Evolutionary conservation across 2,329 filamentous ascomycete species (phyloP), one percentile per base, ranked within the genome.

Genomic region (Ophiocordyceps camponoti-leonardi): DNA sequence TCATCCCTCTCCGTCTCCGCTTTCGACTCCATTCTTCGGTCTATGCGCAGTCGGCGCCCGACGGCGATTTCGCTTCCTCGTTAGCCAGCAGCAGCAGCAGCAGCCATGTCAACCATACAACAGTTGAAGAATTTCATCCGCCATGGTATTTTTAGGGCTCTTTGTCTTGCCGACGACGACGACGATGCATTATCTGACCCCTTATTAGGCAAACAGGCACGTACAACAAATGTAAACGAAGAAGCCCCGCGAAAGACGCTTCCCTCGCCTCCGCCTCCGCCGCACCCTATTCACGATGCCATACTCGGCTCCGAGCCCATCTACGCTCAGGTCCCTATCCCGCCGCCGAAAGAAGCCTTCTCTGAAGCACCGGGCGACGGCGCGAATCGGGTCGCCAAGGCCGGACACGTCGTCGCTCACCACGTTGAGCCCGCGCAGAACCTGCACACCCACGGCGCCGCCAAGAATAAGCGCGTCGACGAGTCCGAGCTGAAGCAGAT

Each of bases 41-140:
- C 35, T 39, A 41, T 26, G 39, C 22, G 18, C 39, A 22, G 39
- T 41, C 39, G 49, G 52, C 52, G 53, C 52, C 49, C 42, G 46
- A 46, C 47, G 49, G 49, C 52, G 48, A 45, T 45, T 10, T 41
- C 40, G 22, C 40, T 28, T 3, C 22, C 22, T n/a, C n/a, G n/a
- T n/a, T n/a, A n/a, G n/a, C n/a, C n/a, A n/a, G 4, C 8, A 8
- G 4, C 8, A 26, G 23, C 23, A 26, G 23, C 39, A 44, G 42
- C 45, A 54, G 56, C 49, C 55, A 79, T 79, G 75, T 79, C 75
- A 57, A 78, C 76, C 53, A 94, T 95, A 68, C 90, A 95, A 69
- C 92, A 92, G 61, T 77, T 95, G 57, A 95, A 96, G 68, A 95
- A 95, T 67, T 93, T 96, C 67, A 92, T 96, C 67, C 85, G 90